Percentiles rank a stretch among this genome's conserved stretches.
phyloP scores from a whole-genome alignment of 179 eudicot species.

The Nepenthes alata region DNA sequence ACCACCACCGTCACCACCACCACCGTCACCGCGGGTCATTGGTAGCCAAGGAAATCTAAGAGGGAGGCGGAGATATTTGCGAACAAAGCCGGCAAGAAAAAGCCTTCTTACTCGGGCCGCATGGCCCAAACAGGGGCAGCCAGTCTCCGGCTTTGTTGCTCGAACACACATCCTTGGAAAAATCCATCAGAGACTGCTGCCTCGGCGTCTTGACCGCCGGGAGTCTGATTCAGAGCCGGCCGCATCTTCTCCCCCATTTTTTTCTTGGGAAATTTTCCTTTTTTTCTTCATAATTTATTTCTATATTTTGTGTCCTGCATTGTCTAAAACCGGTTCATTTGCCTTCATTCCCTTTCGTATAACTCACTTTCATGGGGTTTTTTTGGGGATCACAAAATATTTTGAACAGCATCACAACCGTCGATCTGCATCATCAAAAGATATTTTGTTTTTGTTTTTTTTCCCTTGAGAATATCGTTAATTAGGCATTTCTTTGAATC shows the following conservation, averaged over 20 bases:
- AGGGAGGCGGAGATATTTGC: neutral
- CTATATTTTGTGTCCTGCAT: neutral
- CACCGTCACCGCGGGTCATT: neutral
- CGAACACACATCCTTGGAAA: slow-evolving; percentile 1
- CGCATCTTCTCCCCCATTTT: slow-evolving; percentile 5
- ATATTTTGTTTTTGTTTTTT: neutral
- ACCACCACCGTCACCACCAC: slow-evolving; percentile 9
- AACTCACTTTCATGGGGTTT: neutral
- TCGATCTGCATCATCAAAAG: neutral
- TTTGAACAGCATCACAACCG: slow-evolving; percentile 19
- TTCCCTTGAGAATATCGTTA: too few species aligned
- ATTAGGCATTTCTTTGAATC: too few species aligned
- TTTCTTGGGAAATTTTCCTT: neutral
- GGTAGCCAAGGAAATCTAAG: too few species aligned
- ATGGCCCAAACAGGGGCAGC: neutral
- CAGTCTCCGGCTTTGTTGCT: neutral
- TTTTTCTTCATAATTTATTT: neutral
- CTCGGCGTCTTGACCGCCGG: too few species aligned
- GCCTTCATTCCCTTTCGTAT: too few species aligned
- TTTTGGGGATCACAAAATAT: slow-evolving; percentile 18
- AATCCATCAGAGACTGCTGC: slow-evolving; percentile 6
- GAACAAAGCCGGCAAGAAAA: neutral
- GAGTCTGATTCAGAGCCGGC: neutral
- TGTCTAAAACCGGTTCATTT: slow-evolving; percentile 8
- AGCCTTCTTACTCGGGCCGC: neutral